Percentiles rank a stretch among this genome's conserved stretches.
Conservation (phyloP, 2,329 filamentous ascomycete species). For the Phoma sp. region DNA sequence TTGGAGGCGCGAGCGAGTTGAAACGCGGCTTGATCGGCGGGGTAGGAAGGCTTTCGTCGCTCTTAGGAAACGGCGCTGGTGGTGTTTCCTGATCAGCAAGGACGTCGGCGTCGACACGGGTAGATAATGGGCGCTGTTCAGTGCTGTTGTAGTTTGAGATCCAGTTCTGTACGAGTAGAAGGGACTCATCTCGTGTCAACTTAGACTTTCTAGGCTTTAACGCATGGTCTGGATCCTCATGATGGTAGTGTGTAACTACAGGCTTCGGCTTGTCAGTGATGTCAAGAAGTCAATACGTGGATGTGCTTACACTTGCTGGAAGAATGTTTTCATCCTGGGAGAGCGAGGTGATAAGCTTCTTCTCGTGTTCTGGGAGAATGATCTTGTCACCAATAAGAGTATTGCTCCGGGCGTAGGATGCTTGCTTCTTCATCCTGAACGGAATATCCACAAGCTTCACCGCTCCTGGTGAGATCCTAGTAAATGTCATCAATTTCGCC, state of each 20-base stretch:
- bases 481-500: slow-evolving; percentile 20
- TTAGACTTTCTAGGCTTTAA: slow-evolving; percentile 17
- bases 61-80: slow-evolving; percentile 29
- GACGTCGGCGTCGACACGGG: slow-evolving; percentile 25
- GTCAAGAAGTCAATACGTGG: background rate
- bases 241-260: background rate
- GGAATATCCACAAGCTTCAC: slow-evolving; percentile 32
- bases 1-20: background rate
- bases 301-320: background rate
- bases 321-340: background rate
- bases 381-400: background rate
- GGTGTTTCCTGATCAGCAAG: slow-evolving; percentile 28
- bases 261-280: background rate
- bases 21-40: background rate
- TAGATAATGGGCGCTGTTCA: slow-evolving; percentile 26
- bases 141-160: slow-evolving; percentile 20
- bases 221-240: slow-evolving; percentile 1
- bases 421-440: slow-evolving; percentile 17
- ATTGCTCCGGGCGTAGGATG: background rate
- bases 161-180: slow-evolving; percentile 25
- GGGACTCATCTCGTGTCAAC: slow-evolving; percentile 19
- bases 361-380: background rate
- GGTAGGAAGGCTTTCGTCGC: slow-evolving; percentile 4
- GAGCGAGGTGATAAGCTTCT: background rate
- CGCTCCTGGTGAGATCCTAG: slow-evolving; percentile 20